A percentile compares a stretch with the other conserved stretches of the same genome.
phyloP scores from a whole-genome alignment of 441 rosid genomes.

The Pelargonium fulgidum region DNA sequence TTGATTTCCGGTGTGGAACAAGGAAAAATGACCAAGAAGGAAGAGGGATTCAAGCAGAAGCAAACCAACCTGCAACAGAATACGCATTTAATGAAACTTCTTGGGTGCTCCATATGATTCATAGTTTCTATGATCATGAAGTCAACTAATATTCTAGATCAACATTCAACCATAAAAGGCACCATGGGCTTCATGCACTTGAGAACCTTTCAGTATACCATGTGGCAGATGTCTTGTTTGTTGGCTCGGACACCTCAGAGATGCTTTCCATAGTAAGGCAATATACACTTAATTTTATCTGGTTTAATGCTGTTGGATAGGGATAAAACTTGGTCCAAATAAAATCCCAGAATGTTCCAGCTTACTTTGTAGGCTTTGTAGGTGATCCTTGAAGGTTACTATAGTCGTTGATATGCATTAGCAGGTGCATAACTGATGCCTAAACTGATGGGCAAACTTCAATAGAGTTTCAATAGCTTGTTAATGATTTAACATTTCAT shows the following conservation, averaged over 20 bases:
- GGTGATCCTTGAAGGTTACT: background rate
- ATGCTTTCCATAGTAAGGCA: background rate
- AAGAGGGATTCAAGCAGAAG: slow-evolving; percentile 61
- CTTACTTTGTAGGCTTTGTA: too few species aligned
- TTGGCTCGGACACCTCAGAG: background rate
- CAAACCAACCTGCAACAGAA: slow-evolving; percentile 46
- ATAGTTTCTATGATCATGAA: background rate
- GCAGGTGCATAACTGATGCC: background rate
- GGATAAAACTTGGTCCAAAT: background rate
- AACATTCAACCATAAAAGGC: background rate
- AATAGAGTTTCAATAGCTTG: background rate
- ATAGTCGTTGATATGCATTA: background rate
- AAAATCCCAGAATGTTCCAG: slow-evolving; percentile 5
- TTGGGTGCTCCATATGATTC: background rate
- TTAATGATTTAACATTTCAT: background rate
- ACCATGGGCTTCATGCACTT: background rate
- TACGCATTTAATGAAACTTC: background rate
- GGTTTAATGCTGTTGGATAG: too few species aligned
- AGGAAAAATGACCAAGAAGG: slow-evolving; percentile 65
- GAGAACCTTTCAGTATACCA: background rate
- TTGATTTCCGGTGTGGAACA: slow-evolving; percentile 68
- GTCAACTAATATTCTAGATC: background rate
- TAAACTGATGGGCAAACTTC: background rate
- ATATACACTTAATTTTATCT: too few species aligned
- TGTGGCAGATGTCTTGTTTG: background rate